These are phyloP conservation scores for Fraxinus albicans DNA, from an alignment of 305 asterid genomes.

Conservation along the genomic window DNA sequence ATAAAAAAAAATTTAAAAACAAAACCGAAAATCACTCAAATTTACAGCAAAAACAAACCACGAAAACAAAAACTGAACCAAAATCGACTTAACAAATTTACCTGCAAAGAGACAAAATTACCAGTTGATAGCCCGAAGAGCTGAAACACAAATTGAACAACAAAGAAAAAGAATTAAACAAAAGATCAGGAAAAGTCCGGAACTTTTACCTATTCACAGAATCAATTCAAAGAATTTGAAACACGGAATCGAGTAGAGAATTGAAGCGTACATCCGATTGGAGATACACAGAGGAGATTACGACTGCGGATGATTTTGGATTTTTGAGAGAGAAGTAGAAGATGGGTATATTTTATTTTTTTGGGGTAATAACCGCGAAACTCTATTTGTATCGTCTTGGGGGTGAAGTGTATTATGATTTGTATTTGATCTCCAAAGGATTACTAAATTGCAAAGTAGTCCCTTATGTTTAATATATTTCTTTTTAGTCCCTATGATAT, in stretches of 20 bases:
- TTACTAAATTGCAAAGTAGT: no score
- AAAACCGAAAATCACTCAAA: constrained; percentile 13
- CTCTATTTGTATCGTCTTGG: constrained; percentile 32
- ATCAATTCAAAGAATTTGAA: constrained; percentile 34
- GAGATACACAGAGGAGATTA: constrained; percentile 20
- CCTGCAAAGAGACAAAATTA: background rate
- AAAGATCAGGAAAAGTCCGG: constrained; percentile 11
- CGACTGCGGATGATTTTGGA: constrained; percentile 22
- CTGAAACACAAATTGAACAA: constrained; percentile 34
- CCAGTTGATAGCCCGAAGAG: background rate
- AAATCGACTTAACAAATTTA: background rate
- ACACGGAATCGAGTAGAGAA: background rate
- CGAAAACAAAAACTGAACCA: background rate
- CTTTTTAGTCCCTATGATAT: no score
- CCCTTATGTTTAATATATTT: no score
- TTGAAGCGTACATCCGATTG: background rate
- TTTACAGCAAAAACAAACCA: constrained; percentile 14
- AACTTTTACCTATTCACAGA: constrained; percentile 31
- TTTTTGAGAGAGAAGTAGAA: constrained; percentile 25
- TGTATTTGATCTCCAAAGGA: constrained; percentile 26
- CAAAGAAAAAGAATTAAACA: constrained; percentile 16
- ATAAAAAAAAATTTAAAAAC: constrained; percentile 8
- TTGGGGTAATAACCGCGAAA: constrained; percentile 54
- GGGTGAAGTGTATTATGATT: constrained; percentile 12
- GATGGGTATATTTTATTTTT: constrained; percentile 22